A percentile compares a stretch with the other conserved stretches of the same genome.
Conservation (phyloP, 768 basidiomycete genomes). For the Macrocybe gigantea region DNA sequence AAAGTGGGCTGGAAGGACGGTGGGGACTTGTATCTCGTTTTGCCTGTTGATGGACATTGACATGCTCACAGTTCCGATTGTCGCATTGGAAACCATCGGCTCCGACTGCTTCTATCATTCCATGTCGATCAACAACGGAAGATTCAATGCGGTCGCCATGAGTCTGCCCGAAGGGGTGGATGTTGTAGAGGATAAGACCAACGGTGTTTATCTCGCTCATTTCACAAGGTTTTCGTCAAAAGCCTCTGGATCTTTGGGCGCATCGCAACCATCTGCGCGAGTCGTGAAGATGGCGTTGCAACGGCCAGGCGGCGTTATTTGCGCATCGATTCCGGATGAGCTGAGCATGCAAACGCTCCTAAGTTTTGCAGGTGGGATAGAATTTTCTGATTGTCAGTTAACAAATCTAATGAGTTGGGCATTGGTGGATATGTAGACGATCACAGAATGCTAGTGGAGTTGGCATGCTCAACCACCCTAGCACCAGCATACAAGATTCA, state of each 20-base stretch:
- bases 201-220: slow-evolving; percentile 51
- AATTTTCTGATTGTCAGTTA: neutral
- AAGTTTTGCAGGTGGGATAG: slow-evolving; percentile 52
- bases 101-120: slow-evolving; percentile 73
- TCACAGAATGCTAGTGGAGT: slow-evolving; percentile 69
- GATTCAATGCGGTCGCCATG: slow-evolving; percentile 24
- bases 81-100: slow-evolving; percentile 67
- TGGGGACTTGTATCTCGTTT: slow-evolving; percentile 21
- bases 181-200: slow-evolving; percentile 29
- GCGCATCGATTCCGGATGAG: slow-evolving; percentile 61
- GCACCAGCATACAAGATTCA: slow-evolving; percentile 55
- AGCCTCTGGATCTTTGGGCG: slow-evolving; percentile 67
- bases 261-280: slow-evolving; percentile 54
- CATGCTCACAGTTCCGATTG: slow-evolving; percentile 47
- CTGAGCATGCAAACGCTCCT: slow-evolving; percentile 57
- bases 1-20: slow-evolving; percentile 64
- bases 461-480: slow-evolving; percentile 69
- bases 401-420: neutral
- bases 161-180: slow-evolving; percentile 37
- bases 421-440: slow-evolving; percentile 40
- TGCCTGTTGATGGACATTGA: slow-evolving; percentile 1
- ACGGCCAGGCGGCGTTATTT: slow-evolving; percentile 48
- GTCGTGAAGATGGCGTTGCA: slow-evolving; percentile 64
- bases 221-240: slow-evolving; percentile 53
- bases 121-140: slow-evolving; percentile 47